Evolutionary conservation across 2,329 filamentous ascomycete species (phyloP), one percentile per base, ranked within the genome.

Genomic region (Epichloe scottii): DNA sequence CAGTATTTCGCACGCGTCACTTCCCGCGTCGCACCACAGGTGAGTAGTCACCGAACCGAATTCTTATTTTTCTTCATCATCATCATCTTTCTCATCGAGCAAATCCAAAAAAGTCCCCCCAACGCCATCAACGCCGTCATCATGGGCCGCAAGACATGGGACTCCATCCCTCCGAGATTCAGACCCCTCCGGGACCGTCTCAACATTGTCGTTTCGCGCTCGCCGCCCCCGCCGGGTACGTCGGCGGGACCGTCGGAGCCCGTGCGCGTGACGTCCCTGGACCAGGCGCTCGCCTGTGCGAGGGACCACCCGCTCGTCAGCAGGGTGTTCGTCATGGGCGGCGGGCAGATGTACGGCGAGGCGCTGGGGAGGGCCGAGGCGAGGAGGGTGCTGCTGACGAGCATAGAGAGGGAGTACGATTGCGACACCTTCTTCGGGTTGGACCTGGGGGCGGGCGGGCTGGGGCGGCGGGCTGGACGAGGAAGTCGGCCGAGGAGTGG

Each of bases 101-200:
- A 30, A 26, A 40, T n/a, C n/a, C 11, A 38, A 6, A 40, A 8
- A 46, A 69, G 67, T 54, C 59, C 67, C 2, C 52, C 67, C 7
- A 56, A 63, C 0, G 58, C 70, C 41, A 52, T 71, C 57, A 91
- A 90, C 66, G 86, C 87, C 17, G 87, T 97, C 48, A 85, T 98
- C 59, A 98, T 98, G 93, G 93, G 93, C 54, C 86, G 93, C 62
- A 96, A 94, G 69, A 98, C 93, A 0, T 98, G 91, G 84, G 89
- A 95, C 49, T 89, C 83, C 56, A 91, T 98, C 54, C 91, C 93
- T 2, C 63, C 73, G 6, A 77, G 75, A 48, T 89, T 93, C 64
- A 78, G 89, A 2, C 93, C 93, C 17, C 75, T 98, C 35, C 83
- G 81, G 54, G 85, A 82, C 55, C 76, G 93, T 10, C 72, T 89